A percentile compares a stretch with the other conserved stretches of the same genome.
phyloP scores from a whole-genome alignment of 495 filamentous ascomycete species.

The Podospora didyma region DNA sequence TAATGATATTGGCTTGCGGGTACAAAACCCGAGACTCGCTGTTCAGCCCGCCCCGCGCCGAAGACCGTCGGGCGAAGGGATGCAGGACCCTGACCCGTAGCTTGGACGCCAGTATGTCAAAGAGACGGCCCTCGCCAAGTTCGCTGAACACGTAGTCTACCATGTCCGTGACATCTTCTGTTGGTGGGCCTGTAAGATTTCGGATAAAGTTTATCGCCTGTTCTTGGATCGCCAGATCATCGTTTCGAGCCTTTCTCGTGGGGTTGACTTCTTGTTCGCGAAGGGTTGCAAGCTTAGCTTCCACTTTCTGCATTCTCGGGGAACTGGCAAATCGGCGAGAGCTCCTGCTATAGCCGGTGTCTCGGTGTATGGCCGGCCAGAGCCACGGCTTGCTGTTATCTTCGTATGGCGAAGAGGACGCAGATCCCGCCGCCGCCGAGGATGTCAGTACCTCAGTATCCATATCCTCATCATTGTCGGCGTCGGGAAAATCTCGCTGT shows the following conservation, averaged over 20 bases:
- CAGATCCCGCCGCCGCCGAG: too few relatives aligned
- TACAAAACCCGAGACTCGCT: constrained; percentile 42
- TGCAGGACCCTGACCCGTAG: constrained; percentile 55
- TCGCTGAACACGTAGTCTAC: constrained; percentile 76
- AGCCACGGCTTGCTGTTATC: constrained; percentile 21
- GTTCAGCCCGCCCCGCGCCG: constrained; percentile 4
- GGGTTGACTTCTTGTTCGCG: constrained; percentile 54
- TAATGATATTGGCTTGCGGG: constrained; percentile 69
- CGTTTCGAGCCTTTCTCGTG: constrained; percentile 58
- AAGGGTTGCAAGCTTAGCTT: constrained; percentile 46
- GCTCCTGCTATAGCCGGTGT: background rate
- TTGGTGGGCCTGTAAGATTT: constrained; percentile 66
- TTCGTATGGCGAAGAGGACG: constrained; percentile 16
- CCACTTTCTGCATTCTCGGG: constrained; percentile 39
- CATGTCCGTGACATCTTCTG: constrained; percentile 54
- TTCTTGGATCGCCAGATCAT: constrained; percentile 83
- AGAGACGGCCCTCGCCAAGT: constrained; percentile 70
- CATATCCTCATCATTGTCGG: constrained; percentile 58
- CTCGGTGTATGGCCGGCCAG: constrained; percentile 16
- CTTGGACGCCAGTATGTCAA: constrained; percentile 72
- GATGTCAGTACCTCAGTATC: constrained; percentile 39
- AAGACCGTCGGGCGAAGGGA: constrained; percentile 32
- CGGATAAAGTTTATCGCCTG: constrained; percentile 83
- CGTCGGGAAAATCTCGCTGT: constrained; percentile 16
- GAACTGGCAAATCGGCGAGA: constrained; percentile 9